These are phyloP conservation scores for Cyberlindnera amylophila DNA, from an alignment of 805 yeast genomes.

Conservation along the genomic window DNA sequence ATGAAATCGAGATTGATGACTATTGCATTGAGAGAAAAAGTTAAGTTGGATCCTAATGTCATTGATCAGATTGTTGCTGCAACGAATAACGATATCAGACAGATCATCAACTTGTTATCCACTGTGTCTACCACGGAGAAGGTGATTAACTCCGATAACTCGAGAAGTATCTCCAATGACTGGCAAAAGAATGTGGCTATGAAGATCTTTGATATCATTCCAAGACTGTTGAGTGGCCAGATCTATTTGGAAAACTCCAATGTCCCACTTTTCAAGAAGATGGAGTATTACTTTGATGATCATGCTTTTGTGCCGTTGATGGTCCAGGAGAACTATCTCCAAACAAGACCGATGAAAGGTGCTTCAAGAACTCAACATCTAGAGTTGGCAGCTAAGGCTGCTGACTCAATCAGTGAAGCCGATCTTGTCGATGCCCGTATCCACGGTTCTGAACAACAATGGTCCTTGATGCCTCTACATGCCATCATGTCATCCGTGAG, in stretches of 20 bases:
- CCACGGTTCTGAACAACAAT: constrained; percentile 87
- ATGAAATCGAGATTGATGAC: constrained; percentile 84
- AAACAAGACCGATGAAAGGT: constrained; percentile 52
- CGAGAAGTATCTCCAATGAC: constrained; percentile 55
- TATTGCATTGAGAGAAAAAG: constrained; percentile 79
- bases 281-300: constrained; percentile 89
- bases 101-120: constrained; percentile 84
- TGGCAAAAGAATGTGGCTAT: constrained; percentile 91
- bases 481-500: constrained; percentile 80
- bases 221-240: constrained; percentile 57
- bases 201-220: constrained; percentile 88
- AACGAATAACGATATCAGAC: constrained; percentile 89
- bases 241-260: constrained; percentile 49
- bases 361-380: constrained; percentile 49
- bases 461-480: constrained; percentile 91
- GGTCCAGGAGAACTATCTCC: constrained; percentile 90
- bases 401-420: constrained; percentile 81
- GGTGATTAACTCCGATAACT: constrained; percentile 55
- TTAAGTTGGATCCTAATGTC: constrained; percentile 74
- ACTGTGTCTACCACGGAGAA: constrained; percentile 76
- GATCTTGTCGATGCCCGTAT: constrained; percentile 80
- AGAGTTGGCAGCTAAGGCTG: constrained; percentile 67
- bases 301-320: constrained; percentile 91
- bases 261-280: constrained; percentile 71
- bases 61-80: constrained; percentile 82